These are phyloP conservation scores for Hygrocybe coccinea DNA, from an alignment of 768 basidiomycete species.

Conservation along the genomic window DNA sequence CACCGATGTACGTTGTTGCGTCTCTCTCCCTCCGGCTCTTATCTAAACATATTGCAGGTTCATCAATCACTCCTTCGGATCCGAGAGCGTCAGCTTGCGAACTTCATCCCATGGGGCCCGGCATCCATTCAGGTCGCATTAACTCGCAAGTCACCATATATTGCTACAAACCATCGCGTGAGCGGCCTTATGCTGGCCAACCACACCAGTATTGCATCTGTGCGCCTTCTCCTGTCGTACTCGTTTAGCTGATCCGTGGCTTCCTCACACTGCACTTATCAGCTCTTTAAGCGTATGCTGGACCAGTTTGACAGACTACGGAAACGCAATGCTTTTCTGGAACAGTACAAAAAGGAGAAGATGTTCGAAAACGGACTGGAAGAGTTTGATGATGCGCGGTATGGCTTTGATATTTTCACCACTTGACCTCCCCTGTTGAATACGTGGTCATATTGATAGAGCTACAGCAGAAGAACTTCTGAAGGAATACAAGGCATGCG, in stretches of 20 bases:
- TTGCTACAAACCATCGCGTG: constrained; percentile 85
- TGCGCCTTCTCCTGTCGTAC: constrained; percentile 36
- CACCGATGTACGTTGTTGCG: constrained; percentile 60
- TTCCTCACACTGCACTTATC: constrained; percentile 6
- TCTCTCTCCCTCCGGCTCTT: not conserved
- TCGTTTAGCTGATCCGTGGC: not conserved
- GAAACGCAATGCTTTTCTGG: constrained; percentile 89
- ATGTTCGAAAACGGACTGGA: constrained; percentile 91
- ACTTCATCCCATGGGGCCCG: constrained; percentile 99
- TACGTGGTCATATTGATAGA: constrained; percentile 32
- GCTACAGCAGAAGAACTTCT: constrained; percentile 82
- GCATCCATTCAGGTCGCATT: constrained; percentile 97
- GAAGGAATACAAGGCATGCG: constrained; percentile 94
- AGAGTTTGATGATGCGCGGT: constrained; percentile 98
- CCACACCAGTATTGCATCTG: constrained; percentile 96
- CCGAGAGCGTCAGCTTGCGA: constrained; percentile 92
- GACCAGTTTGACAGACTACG: constrained; percentile 88
- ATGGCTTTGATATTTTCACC: constrained; percentile 15
- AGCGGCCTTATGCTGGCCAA: constrained; percentile 99
- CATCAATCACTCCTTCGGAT: constrained; percentile 97
- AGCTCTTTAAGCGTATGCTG: constrained; percentile 95
- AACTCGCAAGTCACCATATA: constrained; percentile 85
- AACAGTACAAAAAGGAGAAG: constrained; percentile 96
- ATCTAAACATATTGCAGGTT: constrained; percentile 47
- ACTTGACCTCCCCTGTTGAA: not conserved